A percentile compares a stretch with the other conserved stretches of the same genome.
phyloP scores from a whole-genome alignment of 2,329 filamentous ascomycete species.

The Incumbomyces delicatus region DNA sequence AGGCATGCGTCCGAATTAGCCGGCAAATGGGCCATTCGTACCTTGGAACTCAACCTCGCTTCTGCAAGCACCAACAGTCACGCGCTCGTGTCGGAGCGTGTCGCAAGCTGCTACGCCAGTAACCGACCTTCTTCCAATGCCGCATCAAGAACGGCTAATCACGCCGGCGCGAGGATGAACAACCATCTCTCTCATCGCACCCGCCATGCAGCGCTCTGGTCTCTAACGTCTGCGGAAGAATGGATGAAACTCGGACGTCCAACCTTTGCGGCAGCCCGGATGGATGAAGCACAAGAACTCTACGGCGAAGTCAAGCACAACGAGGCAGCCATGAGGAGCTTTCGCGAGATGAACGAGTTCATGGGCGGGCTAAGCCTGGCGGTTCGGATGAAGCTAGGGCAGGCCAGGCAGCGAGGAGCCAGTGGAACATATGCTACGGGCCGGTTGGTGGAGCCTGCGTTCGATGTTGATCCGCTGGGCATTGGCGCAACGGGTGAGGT shows the following conservation, averaged over 20 bases:
- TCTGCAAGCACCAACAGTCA: conserved; percentile 58
- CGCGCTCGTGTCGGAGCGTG: conserved; percentile 73
- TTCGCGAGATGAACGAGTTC: conserved; percentile 43
- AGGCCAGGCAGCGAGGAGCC: conserved; percentile 22
- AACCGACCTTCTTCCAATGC: conserved; percentile 32
- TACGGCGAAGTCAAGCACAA: conserved; percentile 37
- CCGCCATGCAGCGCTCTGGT: conserved; percentile 86
- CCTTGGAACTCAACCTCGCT: conserved; percentile 68
- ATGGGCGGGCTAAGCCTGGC: conserved; percentile 34
- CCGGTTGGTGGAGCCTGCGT: conserved; percentile 1
- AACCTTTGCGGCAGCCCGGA: conserved; percentile 65
- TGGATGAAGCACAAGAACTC: conserved; percentile 56
- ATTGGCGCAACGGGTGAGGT: conserved; percentile 25
- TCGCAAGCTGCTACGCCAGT: conserved; percentile 73
- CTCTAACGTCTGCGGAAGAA: conserved; percentile 67
- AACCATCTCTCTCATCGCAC: conserved; percentile 39
- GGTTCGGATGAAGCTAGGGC: conserved; percentile 36
- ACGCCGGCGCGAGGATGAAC: conserved; percentile 59
- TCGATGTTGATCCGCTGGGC: neutral
- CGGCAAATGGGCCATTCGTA: conserved; percentile 69
- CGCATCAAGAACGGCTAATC: conserved; percentile 35
- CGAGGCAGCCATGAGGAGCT: conserved; percentile 33
- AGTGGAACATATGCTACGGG: conserved; percentile 15
- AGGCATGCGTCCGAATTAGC: conserved; percentile 76
- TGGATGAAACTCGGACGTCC: conserved; percentile 73